Evolutionary conservation across 78 protist species (phyloP).

Genomic region (Dictyostelium brefeldianum): DNA sequence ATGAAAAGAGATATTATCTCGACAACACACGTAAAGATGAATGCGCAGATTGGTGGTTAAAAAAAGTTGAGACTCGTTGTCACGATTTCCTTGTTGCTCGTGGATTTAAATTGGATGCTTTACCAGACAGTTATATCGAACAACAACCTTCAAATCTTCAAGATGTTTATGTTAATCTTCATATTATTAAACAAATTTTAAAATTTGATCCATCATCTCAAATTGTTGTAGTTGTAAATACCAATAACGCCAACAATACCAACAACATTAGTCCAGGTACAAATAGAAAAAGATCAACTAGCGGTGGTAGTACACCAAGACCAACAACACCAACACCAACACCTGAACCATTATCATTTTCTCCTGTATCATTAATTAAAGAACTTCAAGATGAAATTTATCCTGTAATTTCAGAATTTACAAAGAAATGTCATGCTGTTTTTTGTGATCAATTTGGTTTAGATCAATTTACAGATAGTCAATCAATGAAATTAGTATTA

Average conservation of each 20-base stretch:
- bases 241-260: background rate
- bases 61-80: constrained; percentile 12
- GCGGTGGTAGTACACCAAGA: constrained; percentile 9
- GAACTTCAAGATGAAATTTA: constrained; percentile 48
- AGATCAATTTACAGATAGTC: background rate
- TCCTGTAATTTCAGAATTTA: constrained; percentile 54
- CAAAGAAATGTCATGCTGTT: constrained; percentile 12
- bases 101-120: constrained; percentile 44
- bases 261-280: too few species aligned
- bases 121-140: constrained; percentile 76
- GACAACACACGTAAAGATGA: constrained; percentile 40
- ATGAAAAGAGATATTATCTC: constrained; percentile 5
- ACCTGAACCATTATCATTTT: constrained; percentile 11
- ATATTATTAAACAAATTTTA: constrained; percentile 22
- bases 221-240: background rate
- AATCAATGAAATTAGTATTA: background rate
- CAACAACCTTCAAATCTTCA: constrained; percentile 48
- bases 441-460: constrained; percentile 38
- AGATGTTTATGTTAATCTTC: constrained; percentile 28
- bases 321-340: background rate
- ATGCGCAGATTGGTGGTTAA: constrained; percentile 70
- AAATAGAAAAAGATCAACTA: background rate
- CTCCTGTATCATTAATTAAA: constrained; percentile 50
- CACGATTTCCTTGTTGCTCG: constrained; percentile 30
- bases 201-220: constrained; percentile 2